Conservation (phyloP, 2,329 filamentous ascomycete genomes). For the Coniochaeta sp. region DNA sequence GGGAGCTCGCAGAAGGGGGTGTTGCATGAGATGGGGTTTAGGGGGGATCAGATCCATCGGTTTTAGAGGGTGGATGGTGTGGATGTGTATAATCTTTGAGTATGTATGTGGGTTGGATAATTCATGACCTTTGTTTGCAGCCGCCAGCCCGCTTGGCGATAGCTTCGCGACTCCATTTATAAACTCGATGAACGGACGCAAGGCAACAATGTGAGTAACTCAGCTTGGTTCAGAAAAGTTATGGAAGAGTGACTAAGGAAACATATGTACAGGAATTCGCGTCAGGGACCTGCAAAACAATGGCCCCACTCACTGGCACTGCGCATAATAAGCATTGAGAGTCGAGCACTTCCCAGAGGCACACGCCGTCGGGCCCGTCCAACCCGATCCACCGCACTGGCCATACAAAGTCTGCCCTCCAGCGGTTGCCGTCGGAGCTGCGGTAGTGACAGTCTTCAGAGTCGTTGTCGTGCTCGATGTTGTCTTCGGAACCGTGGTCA, state of each 20-base stretch:
- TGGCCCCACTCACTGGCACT: slow-evolving; percentile 21
- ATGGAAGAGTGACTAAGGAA: too few species aligned
- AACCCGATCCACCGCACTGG: slow-evolving; percentile 36
- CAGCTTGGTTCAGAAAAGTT: too few species aligned
- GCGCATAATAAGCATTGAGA: slow-evolving; percentile 34
- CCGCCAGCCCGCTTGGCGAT: background rate
- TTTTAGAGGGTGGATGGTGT: slow-evolving; percentile 28
- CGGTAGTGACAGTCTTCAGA: background rate
- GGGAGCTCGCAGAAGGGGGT: slow-evolving; percentile 35
- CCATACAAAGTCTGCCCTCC: slow-evolving; percentile 16
- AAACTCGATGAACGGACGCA: too few species aligned
- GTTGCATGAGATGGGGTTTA: slow-evolving; percentile 49
- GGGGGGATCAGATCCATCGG: slow-evolving; percentile 48
- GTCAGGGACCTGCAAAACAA: background rate
- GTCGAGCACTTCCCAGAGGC: slow-evolving; percentile 27
- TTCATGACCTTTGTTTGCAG: background rate
- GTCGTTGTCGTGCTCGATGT: slow-evolving; percentile 5
- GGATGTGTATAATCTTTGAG: background rate
- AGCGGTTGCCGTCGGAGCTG: slow-evolving; percentile 4
- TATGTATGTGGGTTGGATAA: background rate
- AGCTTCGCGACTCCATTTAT: too few species aligned
- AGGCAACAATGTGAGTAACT: too few species aligned
- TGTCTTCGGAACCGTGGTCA: background rate
- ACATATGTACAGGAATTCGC: background rate
- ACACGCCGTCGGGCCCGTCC: slow-evolving; percentile 28